Evolutionary conservation across 2,329 filamentous ascomycete species (phyloP), one percentile per base, ranked within the genome.

Genomic region (Massarina eburnea): DNA sequence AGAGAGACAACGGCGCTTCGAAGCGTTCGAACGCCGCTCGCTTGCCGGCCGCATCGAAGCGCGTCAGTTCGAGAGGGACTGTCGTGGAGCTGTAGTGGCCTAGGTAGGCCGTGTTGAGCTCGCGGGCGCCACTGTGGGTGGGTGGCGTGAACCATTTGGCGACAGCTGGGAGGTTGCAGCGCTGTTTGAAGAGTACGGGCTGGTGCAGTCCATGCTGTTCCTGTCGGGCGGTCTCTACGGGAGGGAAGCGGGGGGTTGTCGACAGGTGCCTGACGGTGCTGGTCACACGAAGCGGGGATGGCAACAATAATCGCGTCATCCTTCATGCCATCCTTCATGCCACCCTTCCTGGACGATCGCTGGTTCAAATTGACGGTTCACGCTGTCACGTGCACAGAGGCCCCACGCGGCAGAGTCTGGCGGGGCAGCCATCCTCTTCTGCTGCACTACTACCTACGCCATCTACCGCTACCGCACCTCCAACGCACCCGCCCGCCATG

Each of bases 1-100:
- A 81, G 26, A 92, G 76, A 29, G 73, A 74, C 0, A 95, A 71
- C 0, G 84, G 81, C 1, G 82, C 83, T 20, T 80, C 62, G 36
- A 88, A 75, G 39, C 79, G 79, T 21, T 75, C 77, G 61, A 83
- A 89, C 39, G 68, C 52, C 73, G 76, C 41, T 35, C 45, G 43
- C 9, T 40, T n/a, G 24, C 8, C 24, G 18, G 43, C 20, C 8
- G 45, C 30, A 14, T 37, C 19, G n/a, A 52, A 49, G 14, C 63
- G 61, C 19, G 76, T 81, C 35, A 84, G 71, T 59, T 88, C 84
- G 5, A 87, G 71, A 1, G 83, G 81, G 2, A 86, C 77, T 3
- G 78, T 64, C 1, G 75, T 73, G 20, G 75, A 66, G 29, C 68
- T 73, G 55, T 76, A 79, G 41, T 72, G 68, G 8, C 51, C 46